A percentile compares a stretch with the other conserved stretches of the same genome.
Evolutionary conservation across 805 yeast genomes (phyloP).

Genomic region (Torulaspora indica): DNA sequence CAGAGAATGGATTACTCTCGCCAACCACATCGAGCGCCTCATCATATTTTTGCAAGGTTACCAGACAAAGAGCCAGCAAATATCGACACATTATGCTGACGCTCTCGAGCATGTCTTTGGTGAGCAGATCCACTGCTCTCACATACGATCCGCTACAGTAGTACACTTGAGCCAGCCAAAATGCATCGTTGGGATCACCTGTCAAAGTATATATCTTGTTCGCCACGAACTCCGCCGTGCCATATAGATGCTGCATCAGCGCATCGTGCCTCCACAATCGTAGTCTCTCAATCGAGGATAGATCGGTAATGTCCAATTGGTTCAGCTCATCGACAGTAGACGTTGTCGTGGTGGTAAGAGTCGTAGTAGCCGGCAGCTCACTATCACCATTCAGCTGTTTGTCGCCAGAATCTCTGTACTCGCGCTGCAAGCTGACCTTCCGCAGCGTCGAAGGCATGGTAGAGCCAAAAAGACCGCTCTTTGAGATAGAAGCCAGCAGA

Average conservation of each 20-base stretch:
- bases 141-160: constrained; percentile 70
- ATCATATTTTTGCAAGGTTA: constrained; percentile 72
- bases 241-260: constrained; percentile 81
- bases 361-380: constrained; percentile 13
- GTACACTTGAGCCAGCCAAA: constrained; percentile 91
- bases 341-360: constrained; percentile 22
- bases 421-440: constrained; percentile 28
- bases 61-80: constrained; percentile 67
- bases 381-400: constrained; percentile 5
- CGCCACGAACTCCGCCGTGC: constrained; percentile 86
- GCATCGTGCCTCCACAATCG: constrained; percentile 94
- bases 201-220: constrained; percentile 85
- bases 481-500: constrained; percentile 26
- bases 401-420: constrained; percentile 16
- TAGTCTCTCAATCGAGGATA: constrained; percentile 76
- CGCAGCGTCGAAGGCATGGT: constrained; percentile 32
- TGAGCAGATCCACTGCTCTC: constrained; percentile 69
- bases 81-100: constrained; percentile 73
- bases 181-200: constrained; percentile 86
- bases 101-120: constrained; percentile 49
- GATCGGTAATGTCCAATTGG: constrained; percentile 27
- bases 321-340: constrained; percentile 19
- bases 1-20: constrained; percentile 67
- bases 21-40: constrained; percentile 86
- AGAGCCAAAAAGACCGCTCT: constrained; percentile 28